Evolutionary conservation across 228 moss, liverwort and hornwort species (phyloP).

Genomic region (Sphagnum fallax): DNA sequence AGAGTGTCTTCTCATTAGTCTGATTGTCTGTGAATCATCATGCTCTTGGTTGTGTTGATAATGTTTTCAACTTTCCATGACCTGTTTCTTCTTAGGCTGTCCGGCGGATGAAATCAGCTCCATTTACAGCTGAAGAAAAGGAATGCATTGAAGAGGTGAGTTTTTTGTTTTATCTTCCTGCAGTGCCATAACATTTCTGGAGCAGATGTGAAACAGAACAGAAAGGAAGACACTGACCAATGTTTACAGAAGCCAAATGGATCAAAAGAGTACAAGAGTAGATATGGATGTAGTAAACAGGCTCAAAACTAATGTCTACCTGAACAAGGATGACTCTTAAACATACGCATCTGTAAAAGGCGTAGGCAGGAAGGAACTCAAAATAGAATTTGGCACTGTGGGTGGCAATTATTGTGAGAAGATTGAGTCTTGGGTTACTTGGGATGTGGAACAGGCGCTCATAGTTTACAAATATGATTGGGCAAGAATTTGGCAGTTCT

Average conservation of each 20-base stretch:
- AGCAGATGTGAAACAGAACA: neutral
- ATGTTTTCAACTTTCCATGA: too few species aligned
- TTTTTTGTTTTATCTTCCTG: neutral
- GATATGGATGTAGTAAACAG: too few species aligned
- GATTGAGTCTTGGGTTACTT: neutral
- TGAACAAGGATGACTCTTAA: too few species aligned
- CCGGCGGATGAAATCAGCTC: constrained; percentile 46
- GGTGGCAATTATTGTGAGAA: too few species aligned
- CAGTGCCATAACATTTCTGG: neutral
- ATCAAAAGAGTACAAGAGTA: too few species aligned
- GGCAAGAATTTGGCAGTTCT: constrained; percentile 45
- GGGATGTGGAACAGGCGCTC: constrained; percentile 26
- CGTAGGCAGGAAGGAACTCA: too few species aligned
- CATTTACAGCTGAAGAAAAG: constrained; percentile 33
- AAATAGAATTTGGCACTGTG: too few species aligned
- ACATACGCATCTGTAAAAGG: too few species aligned
- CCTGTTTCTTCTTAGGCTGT: constrained; percentile 23
- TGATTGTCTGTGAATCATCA: too few species aligned
- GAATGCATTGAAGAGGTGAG: constrained; percentile 39
- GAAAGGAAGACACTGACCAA: neutral
- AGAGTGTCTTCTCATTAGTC: too few species aligned
- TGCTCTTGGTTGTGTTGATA: too few species aligned
- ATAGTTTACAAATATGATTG: constrained; percentile 41
- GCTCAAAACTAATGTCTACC: neutral
- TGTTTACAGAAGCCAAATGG: neutral